Percentiles rank a stretch among this genome's conserved stretches.
Conservation (phyloP, 2,329 filamentous ascomycete genomes). For the Clonostachys chloroleuca region DNA sequence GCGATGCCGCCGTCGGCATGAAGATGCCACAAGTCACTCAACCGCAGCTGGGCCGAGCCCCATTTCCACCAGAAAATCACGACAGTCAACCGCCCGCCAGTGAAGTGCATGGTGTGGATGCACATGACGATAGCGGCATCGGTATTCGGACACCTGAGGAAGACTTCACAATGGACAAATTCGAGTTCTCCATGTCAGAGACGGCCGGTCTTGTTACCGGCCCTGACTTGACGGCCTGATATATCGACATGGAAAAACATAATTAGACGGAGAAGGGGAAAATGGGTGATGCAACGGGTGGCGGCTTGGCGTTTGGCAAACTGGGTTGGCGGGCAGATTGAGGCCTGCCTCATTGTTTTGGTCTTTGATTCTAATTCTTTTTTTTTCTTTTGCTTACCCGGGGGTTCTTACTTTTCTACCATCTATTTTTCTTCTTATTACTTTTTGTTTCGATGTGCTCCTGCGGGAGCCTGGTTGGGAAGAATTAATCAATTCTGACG, state of each 20-base stretch:
- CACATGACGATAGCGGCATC: conserved; percentile 71
- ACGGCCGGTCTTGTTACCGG: not conserved
- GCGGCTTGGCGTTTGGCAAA: no score
- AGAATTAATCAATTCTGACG: no score
- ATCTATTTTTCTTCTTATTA: no score
- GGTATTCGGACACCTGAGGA: conserved; percentile 66
- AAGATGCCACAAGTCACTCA: conserved; percentile 19
- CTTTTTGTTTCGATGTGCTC: no score
- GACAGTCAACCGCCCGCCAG: conserved; percentile 32
- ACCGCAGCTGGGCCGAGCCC: conserved; percentile 42
- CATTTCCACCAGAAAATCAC: conserved; percentile 39
- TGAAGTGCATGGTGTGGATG: conserved; percentile 23
- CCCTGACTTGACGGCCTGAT: no score
- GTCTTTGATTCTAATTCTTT: not conserved
- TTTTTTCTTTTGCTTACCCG: not conserved
- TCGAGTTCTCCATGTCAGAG: conserved; percentile 26
- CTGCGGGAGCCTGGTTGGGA: no score
- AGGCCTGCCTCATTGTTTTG: no score
- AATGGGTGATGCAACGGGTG: not conserved
- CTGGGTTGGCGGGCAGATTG: no score
- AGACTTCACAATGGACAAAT: conserved; percentile 59
- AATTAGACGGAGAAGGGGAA: not conserved
- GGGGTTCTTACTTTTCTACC: no score
- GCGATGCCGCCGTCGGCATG: not conserved
- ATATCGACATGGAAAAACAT: no score